Base-by-base conservation (phyloP, 345 rosid species). In the Citrus medica region DNA sequence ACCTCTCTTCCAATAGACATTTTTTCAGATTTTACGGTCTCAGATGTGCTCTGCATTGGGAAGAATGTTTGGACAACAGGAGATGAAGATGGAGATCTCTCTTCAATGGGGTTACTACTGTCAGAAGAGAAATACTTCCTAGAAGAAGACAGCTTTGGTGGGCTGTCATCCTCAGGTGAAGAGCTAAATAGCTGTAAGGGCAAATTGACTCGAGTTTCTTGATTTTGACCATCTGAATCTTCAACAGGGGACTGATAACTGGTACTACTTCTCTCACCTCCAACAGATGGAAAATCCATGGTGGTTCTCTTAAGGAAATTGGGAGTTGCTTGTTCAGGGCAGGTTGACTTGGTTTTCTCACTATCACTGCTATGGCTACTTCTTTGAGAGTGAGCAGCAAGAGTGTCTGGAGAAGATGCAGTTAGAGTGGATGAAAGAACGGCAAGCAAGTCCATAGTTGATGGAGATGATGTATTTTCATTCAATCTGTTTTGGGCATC, bases 81-180 rank as follows among this genome's bases (percentile, higher is more conserved):
- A 79, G 98, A 90, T 60, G 97, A 91, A 38, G 94, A 90, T 22
- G 92, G 93, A 51, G 98, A 94, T 67, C 83, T 82, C 60, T 90
- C 97, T 80, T 88, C 96, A 1, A 82, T 85, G 74, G 94, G 97
- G 80, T 93, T 90, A 82, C 97, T 92, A 85, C 98, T 90, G 81
- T 87, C 97, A 38, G 98, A 94, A 74, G 98, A 94, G 84, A 89
- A 94, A 81, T 94, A 93, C 82, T 88, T 93, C 84, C 90, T 82
- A 55, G 96, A 87, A 63, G 96, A 85, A 62, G 92, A 84, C 77
- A 88, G 83, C 14, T 85, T 92, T 9, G 92, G 97, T 9, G 88
- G 97, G 81, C 97, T 87, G 80, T 85, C 87, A 75, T 81, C 82
- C 82, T 91, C 97, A 0, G 92, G 93, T 3, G 94, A 93, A 9